Conservation (phyloP, 768 basidiomycete species). For the Lenzites betulinus region DNA sequence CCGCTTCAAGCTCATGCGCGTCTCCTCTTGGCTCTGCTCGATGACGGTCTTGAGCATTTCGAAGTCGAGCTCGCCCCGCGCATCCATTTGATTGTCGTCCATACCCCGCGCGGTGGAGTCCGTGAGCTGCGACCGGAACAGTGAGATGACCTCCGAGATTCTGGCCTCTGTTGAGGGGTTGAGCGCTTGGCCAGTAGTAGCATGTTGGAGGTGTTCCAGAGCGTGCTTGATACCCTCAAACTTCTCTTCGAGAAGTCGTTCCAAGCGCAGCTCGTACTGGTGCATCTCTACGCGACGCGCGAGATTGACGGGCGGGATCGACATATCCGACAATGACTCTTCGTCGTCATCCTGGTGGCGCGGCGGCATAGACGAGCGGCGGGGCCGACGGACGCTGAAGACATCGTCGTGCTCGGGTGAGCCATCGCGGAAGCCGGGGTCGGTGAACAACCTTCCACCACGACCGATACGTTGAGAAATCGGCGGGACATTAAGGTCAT, state of each 20-base stretch:
- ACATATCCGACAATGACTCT: conserved; percentile 46
- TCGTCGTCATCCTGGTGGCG: conserved; percentile 49
- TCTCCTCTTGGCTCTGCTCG: conserved; percentile 65
- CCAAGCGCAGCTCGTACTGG: conserved; percentile 61
- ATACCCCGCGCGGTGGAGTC: conserved; percentile 57
- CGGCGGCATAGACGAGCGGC: conserved; percentile 42
- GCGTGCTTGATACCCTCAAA: conserved; percentile 52
- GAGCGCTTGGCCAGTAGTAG: conserved; percentile 25
- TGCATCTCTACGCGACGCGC: conserved; percentile 58
- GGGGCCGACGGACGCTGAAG: conserved; percentile 40
- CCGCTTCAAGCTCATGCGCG: conserved; percentile 55
- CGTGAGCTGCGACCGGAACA: conserved; percentile 69
- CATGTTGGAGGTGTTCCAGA: conserved; percentile 28
- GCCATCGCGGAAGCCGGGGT: conserved; percentile 47
- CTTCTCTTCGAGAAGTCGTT: conserved; percentile 69
- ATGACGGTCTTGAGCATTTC: conserved; percentile 72
- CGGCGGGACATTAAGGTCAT: conserved; percentile 67
- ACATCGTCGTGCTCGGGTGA: conserved; percentile 39
- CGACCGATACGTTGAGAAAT: conserved; percentile 66
- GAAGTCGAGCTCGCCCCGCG: conserved; percentile 76
- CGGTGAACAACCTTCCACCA: conserved; percentile 53
- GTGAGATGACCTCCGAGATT: conserved; percentile 64
- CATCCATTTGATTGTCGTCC: conserved; percentile 69
- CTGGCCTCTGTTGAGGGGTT: conserved; percentile 57
- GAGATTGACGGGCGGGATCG: conserved; percentile 50